Percentiles rank a stretch among this genome's conserved stretches.
These are phyloP conservation scores for Cylindricascospora bacillispora DNA, from an alignment of 1,139 yeast genomes.

Conservation along the genomic window DNA sequence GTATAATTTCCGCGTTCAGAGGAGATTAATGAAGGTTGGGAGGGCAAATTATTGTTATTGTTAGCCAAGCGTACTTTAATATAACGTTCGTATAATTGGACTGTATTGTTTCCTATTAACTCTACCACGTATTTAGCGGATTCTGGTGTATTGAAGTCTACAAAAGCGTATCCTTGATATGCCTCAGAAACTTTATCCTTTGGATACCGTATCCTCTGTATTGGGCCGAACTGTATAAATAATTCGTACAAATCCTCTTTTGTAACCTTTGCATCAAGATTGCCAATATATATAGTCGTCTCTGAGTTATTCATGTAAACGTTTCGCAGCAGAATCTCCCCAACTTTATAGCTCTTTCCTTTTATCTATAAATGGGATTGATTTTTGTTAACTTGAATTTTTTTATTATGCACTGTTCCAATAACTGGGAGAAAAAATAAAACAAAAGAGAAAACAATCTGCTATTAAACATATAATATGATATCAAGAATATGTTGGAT, in stretches of 20 bases:
- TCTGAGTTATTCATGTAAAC: constrained; percentile 32
- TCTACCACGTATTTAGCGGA: constrained; percentile 66
- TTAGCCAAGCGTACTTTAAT: constrained; percentile 48
- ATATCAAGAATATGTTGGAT: too few relatives aligned
- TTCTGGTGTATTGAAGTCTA: constrained; percentile 45
- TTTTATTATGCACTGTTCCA: too few relatives aligned
- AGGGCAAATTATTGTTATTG: constrained; percentile 10
- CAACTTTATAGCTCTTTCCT: too few relatives aligned
- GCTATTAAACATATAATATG: too few relatives aligned
- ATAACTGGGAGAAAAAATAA: too few relatives aligned
- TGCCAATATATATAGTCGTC: constrained; percentile 72
- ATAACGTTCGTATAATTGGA: constrained; percentile 51
- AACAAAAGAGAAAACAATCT: too few relatives aligned
- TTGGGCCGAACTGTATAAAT: constrained; percentile 77
- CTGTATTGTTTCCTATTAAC: constrained; percentile 36
- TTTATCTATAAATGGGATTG: background rate
- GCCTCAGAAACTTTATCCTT: constrained; percentile 58
- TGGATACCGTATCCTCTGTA: constrained; percentile 59
- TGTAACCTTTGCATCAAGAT: constrained; percentile 60
- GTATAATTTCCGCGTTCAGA: too few relatives aligned
- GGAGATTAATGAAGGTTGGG: background rate
- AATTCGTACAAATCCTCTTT: constrained; percentile 66
- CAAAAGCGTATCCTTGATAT: constrained; percentile 85
- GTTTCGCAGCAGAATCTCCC: background rate
- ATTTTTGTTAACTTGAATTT: background rate